Base-by-base conservation (phyloP, 1,284 basidiomycete genomes). In the Apiotrichum laibachii region DNA sequence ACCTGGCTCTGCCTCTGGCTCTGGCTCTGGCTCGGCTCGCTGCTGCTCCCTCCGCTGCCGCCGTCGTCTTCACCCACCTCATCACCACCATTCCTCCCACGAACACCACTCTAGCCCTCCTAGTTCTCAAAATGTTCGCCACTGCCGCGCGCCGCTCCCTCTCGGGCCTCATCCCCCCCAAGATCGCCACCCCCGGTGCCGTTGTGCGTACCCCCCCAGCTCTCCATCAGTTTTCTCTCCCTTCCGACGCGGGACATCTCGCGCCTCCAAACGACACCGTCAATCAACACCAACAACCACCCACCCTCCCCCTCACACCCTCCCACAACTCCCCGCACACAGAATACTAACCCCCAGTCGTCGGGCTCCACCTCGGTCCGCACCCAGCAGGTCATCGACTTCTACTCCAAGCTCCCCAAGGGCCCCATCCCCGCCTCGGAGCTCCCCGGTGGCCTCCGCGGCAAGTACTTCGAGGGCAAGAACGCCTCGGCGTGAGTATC, bases 351-450 rank as follows among this genome's bases (percentile, higher is more conserved):
- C 46, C n/a, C 47, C 44, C 65, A 80, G 88, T 85, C 88, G 56
- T 86, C 87, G 62, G 92, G 90, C 65, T 84, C 86, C 59, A 77
- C 74, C 62, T 89, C 88, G 57, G 85, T 85, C 55, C 86, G 88
- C 67, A 89, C 95, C 58, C 83, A 85, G 59, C 85, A 86, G 43
- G 88, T 96, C 73, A 91, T 96, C 66, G 85, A 88, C 73, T 96
- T 96, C 80, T 97, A 97, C 84, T 92, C 90, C 67, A 90, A 89
- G 77, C 84, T 97, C 51, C 93, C 92, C 67, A 83, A 83, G 73
- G 82, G 81, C 52, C 68, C 84, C 53, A 85, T 86, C 52, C 81
- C 89, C n/a, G 77, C 83, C 51, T 80, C 84, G 13, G 81, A 84
- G 50, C 79, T 82, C 59, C 73, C 81, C n/a, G 88, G 89, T 31